Conservation (phyloP, 371 early-diverging fungal species). For the Nematocida sp. region DNA sequence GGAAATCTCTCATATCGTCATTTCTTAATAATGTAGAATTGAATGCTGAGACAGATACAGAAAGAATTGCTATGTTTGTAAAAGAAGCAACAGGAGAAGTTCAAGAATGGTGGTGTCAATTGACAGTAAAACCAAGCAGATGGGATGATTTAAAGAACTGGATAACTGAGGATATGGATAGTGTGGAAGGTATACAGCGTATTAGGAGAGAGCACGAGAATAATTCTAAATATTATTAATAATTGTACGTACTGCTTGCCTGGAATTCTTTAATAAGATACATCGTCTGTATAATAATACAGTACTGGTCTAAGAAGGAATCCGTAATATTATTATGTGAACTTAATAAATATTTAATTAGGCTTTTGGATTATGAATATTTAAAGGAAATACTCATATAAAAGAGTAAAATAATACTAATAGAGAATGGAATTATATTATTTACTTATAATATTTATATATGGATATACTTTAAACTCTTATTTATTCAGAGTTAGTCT, state of each 20-base stretch:
- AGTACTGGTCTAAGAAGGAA: too few relatives aligned
- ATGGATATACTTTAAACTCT: too few relatives aligned
- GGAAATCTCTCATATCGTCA: not conserved
- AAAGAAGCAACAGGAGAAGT: constrained; percentile 1
- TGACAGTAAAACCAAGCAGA: not conserved
- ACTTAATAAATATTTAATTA: not conserved
- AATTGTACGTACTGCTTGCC: not conserved
- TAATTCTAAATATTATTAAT: not conserved
- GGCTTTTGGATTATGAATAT: too few relatives aligned
- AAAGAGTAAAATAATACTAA: too few relatives aligned
- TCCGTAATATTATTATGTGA: not conserved
- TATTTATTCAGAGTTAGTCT: too few relatives aligned
- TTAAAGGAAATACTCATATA: too few relatives aligned
- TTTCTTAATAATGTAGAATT: not conserved
- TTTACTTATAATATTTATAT: too few relatives aligned
- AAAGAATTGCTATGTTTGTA: not conserved
- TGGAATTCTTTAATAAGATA: too few relatives aligned
- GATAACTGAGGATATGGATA: constrained; percentile 13
- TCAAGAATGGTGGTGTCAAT: not conserved
- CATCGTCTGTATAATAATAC: too few relatives aligned
- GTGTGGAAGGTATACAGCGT: constrained; percentile 6
- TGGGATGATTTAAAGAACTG: constrained; percentile 16
- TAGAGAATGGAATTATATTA: too few relatives aligned
- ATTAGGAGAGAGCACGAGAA: not conserved
- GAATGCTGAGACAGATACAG: not conserved